phyloP scores from a whole-genome alignment of 176 grass and related monocot genomes.

The Musa beccarii region DNA sequence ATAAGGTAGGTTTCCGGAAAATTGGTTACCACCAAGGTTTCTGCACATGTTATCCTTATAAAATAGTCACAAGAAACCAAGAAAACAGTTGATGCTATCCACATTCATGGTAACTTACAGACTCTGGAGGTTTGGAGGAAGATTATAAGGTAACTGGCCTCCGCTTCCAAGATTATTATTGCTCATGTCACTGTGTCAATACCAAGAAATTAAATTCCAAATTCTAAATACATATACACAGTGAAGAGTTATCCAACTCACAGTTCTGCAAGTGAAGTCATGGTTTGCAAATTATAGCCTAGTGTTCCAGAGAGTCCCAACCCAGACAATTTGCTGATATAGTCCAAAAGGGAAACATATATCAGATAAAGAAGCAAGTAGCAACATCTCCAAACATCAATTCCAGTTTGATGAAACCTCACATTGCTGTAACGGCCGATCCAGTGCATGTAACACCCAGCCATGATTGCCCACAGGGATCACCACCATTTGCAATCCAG shows the following conservation, averaged over 20 bases:
- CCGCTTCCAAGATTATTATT: constrained; percentile 71
- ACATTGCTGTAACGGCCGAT: constrained; percentile 78
- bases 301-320: constrained; percentile 61
- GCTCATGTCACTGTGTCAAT: constrained; percentile 71
- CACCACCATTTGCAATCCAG: constrained; percentile 69
- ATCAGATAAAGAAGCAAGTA: background rate
- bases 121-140: constrained; percentile 59
- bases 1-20: constrained; percentile 64
- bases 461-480: constrained; percentile 85
- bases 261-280: constrained; percentile 73
- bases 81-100: constrained; percentile 11
- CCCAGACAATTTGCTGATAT: constrained; percentile 52
- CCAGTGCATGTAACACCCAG: constrained; percentile 64
- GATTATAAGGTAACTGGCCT: constrained; percentile 52
- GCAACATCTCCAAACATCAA: background rate
- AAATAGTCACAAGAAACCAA: constrained; percentile 4
- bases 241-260: constrained; percentile 30
- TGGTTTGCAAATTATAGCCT: constrained; percentile 69
- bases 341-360: background rate
- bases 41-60: constrained; percentile 39
- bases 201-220: background rate
- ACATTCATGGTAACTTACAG: constrained; percentile 58
- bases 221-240: background rate
- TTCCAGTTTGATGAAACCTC: constrained; percentile 11
- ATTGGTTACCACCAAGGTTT: constrained; percentile 80